Evolutionary conservation across 106 monocot species (phyloP), one percentile per base, ranked within the genome.

Genomic region (Narthecium ossifragum): DNA sequence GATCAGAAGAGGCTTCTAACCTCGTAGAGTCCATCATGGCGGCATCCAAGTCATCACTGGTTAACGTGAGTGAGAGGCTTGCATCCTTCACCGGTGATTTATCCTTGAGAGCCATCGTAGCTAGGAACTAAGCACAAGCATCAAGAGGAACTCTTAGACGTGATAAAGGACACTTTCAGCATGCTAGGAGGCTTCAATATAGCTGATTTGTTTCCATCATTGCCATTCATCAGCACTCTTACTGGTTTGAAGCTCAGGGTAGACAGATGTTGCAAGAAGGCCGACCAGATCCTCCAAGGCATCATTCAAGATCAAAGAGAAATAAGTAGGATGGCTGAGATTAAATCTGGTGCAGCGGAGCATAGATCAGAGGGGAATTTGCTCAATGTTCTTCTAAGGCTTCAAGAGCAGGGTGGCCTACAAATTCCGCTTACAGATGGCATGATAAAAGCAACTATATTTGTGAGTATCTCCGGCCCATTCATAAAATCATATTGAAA

Each of bases 201-300:
- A 2, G 70, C 37, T 1, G 70, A 83, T 52, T 30, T 85, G 34
- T 84, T 71, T 22, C 78, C 84, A 3, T 76, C 79, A 3, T 64
- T 34, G 23, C 2, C 24, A 40, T 15, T 71, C 6, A 25, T 60
- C 0, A 41, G 29, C 2, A 15, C 40, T 14, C 5, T 76, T 50
- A 80, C 36, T 24, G 60, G 69, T 0, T 2, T 38, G 31, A 22
- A 11, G 29, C 45, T 30, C 29, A 51, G 49, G 54, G 9, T 57
- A 34, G 27, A 71, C 20, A 66, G 4, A 14, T 41, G 40, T 17
- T 60, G 53, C 12, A 8, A 14, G 13, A 39, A 49, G 45, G 18
- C 65, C 0, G 72, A 76, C 14, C 13, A 12, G 14, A 54, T 69
- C 36, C 20, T 79, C 6, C 34, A 62, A 2, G 52, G 34, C 0